Percentiles rank a stretch among this genome's conserved stretches.
Conservation (phyloP, 2,329 filamentous ascomycete genomes). For the Plenodomus lindquistii region DNA sequence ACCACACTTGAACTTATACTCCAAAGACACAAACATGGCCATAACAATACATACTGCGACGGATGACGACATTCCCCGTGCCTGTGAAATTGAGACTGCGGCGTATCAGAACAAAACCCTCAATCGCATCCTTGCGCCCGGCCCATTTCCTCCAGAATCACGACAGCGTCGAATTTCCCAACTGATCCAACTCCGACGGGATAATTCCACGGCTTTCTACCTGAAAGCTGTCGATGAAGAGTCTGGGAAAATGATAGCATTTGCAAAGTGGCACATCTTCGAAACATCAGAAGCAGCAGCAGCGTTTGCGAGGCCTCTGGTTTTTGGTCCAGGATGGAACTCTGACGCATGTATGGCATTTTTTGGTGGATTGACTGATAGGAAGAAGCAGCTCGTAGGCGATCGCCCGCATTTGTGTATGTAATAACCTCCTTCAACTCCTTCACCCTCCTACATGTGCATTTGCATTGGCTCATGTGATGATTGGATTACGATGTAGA, state of each 20-base stretch:
- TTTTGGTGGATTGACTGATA: slow-evolving; percentile 20
- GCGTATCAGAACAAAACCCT: slow-evolving; percentile 26
- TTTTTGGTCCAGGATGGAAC: slow-evolving; percentile 22
- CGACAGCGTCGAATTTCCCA: slow-evolving; percentile 9
- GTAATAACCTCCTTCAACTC: slow-evolving; percentile 1
- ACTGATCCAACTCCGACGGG: slow-evolving; percentile 12
- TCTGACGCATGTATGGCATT: slow-evolving; percentile 28
- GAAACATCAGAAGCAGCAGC: slow-evolving; percentile 17
- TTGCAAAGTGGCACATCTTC: slow-evolving; percentile 37
- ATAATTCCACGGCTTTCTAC: slow-evolving; percentile 16
- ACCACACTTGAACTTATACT: not conserved
- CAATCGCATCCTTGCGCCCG: slow-evolving; percentile 27
- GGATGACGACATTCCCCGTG: slow-evolving; percentile 28
- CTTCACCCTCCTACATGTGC: not conserved
- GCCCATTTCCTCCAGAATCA: slow-evolving; percentile 24
- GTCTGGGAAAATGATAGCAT: slow-evolving; percentile 29
- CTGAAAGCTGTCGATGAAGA: slow-evolving; percentile 32
- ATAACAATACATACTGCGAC: slow-evolving; percentile 25
- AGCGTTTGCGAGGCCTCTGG: slow-evolving; percentile 12
- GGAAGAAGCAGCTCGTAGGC: slow-evolving; percentile 26
- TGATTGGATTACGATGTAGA: slow-evolving; percentile 14
- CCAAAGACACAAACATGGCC: no score
- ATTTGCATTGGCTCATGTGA: not conserved
- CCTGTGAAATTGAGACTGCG: slow-evolving; percentile 22
- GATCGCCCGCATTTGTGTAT: slow-evolving; percentile 29